Evolutionary conservation across 2,329 filamentous ascomycete genomes (phyloP), one percentile per base, ranked within the genome.

Genomic region (Immersiporthe knoxdaviesiana): DNA sequence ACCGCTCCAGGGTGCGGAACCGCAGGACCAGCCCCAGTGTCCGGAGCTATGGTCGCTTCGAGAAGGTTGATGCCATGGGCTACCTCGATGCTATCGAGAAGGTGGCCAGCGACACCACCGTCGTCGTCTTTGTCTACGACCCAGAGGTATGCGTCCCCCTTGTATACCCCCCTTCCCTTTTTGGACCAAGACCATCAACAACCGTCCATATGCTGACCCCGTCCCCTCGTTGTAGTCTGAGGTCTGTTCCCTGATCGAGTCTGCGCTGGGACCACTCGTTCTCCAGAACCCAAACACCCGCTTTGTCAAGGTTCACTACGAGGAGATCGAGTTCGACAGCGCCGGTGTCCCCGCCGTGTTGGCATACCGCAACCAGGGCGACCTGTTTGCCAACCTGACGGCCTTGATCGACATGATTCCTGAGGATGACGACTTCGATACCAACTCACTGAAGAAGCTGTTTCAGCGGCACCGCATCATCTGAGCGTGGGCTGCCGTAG

Each of bases 41-140:
- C 72, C 85, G 92, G 73, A 84, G 91, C 69, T 98, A 92, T 77
- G 96, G 96, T 30, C 87, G 86, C 16, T 83, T 98, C 72, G 91
- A 94, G 71, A 87, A 89, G 70, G 96, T 98, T 1, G 94, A 98
- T 82, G 95, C 93, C 10, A 84, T 91, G 72, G 96, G 94, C 24
- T 99, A 97, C 76, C 86, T 99, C n/a, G 94, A 98, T 79, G 94
- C 95, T 67, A 93, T 98, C 74, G 96, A 99, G 82, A 96, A 93
- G 81, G 93, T 95, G 5, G 85, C 89, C 52, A 81, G 90, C 62
- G 92, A 95, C 61, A 95, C 93, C 0, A 87, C 92, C 3, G 94
- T 98, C 1, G 91, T 97, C 2, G 96, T 99, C 37, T 97, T 95
- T 81, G 94, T 99, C 73, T 96, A 94, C 79, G 94, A 97, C 77